These are phyloP conservation scores for Aspergillus tanneri DNA, from an alignment of 2,329 filamentous ascomycete species.

Conservation along the genomic window DNA sequence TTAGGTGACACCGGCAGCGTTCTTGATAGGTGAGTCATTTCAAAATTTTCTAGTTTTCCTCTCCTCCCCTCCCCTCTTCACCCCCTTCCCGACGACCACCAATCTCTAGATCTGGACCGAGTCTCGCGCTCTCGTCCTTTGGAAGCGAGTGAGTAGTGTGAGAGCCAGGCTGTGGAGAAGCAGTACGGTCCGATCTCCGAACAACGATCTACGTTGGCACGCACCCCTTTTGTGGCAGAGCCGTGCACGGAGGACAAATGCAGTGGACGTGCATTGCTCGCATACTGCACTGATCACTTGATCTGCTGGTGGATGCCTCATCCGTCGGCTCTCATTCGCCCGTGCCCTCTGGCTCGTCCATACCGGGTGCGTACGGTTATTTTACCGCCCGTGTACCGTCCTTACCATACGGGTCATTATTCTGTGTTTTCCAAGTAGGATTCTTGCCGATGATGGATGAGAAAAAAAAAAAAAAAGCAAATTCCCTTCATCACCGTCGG, in stretches of 20 bases:
- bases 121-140: slow-evolving; percentile 9
- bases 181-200: slow-evolving; percentile 31
- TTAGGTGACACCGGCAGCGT: slow-evolving; percentile 72
- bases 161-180: slow-evolving; percentile 30
- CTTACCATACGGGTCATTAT: slow-evolving; percentile 24
- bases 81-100: slow-evolving; percentile 1
- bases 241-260: slow-evolving; percentile 22
- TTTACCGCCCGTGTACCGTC: slow-evolving; percentile 29
- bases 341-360: slow-evolving; percentile 20
- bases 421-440: too few species aligned
- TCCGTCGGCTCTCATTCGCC: slow-evolving; percentile 16
- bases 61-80: slow-evolving; percentile 5
- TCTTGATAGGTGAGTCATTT: slow-evolving; percentile 79
- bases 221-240: slow-evolving; percentile 18
- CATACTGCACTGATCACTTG: slow-evolving; percentile 63
- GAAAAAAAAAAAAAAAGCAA: too few species aligned
- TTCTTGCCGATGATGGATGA: slow-evolving; percentile 7
- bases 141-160: slow-evolving; percentile 7
- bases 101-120: slow-evolving; percentile 3
- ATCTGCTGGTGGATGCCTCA: slow-evolving; percentile 44
- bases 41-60: slow-evolving; percentile 9
- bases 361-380: slow-evolving; percentile 31
- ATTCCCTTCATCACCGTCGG: too few species aligned
- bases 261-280: slow-evolving; percentile 44
- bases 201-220: slow-evolving; percentile 32